phyloP scores from a whole-genome alignment of 1,284 basidiomycete species.

The Apiotrichum mycotoxinovorans region DNA sequence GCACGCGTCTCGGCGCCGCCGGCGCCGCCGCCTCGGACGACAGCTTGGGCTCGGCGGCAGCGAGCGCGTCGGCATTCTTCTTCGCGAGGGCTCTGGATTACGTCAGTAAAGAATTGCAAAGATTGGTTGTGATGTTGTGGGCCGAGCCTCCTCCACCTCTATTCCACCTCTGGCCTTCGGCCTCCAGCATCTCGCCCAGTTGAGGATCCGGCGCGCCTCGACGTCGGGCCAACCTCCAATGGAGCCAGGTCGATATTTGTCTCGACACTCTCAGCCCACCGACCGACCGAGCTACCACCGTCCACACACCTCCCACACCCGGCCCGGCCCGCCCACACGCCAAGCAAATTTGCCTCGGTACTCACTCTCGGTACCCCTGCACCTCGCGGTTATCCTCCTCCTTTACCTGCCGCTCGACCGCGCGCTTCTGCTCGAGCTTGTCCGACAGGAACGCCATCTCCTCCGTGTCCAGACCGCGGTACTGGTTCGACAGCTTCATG shows the following conservation, averaged over 20 bases:
- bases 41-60: conserved; percentile 15
- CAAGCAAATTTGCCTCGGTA: background rate
- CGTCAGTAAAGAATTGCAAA: no score
- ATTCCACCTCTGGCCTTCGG: no score
- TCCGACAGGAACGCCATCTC: conserved; percentile 85
- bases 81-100: conserved; percentile 30
- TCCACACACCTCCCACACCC: no score
- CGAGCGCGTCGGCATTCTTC: conserved; percentile 20
- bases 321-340: background rate
- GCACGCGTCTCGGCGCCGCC: conserved; percentile 17
- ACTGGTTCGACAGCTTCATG: conserved; percentile 87
- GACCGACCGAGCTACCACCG: no score
- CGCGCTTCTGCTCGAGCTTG: conserved; percentile 67
- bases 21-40: conserved; percentile 7
- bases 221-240: no score
- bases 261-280: no score
- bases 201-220: no score
- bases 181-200: no score
- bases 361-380: conserved; percentile 15
- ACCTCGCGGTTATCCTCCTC: conserved; percentile 8
- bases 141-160: no score
- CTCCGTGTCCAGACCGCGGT: conserved; percentile 82
- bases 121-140: no score
- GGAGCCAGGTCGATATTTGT: no score
- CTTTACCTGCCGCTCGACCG: conserved; percentile 67